A percentile compares a stretch with the other conserved stretches of the same genome.
Conservation (phyloP, 2,329 filamentous ascomycete genomes). For the Xylariales sp. region DNA sequence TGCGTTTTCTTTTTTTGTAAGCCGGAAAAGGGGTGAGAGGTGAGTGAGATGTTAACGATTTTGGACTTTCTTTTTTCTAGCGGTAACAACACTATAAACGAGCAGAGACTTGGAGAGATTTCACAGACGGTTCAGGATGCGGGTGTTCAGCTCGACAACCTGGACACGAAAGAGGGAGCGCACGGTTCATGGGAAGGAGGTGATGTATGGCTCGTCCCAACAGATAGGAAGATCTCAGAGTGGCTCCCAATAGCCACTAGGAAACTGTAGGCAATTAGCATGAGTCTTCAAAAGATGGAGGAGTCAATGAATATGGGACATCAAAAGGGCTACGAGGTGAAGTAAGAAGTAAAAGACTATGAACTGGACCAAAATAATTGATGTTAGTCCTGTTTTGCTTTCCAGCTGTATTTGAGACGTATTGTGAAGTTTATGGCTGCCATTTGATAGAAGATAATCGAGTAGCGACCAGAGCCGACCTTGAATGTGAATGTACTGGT, state of each 20-base stretch:
- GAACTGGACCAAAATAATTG: too few relatives aligned
- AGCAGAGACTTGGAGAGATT: slow-evolving; percentile 16
- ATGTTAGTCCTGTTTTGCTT: too few relatives aligned
- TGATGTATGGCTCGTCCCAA: slow-evolving; percentile 25
- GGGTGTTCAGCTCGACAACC: slow-evolving; percentile 11
- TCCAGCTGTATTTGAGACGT: too few relatives aligned
- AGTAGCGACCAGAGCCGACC: too few relatives aligned
- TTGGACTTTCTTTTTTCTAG: slow-evolving; percentile 14
- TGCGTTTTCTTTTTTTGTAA: background rate
- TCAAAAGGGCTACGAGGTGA: too few relatives aligned
- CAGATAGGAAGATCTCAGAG: slow-evolving; percentile 19
- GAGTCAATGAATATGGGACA: too few relatives aligned
- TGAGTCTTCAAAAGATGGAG: background rate
- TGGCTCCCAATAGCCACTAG: slow-evolving; percentile 26
- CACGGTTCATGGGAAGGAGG: slow-evolving; percentile 24
- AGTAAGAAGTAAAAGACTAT: too few relatives aligned
- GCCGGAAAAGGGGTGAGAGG: too few relatives aligned
- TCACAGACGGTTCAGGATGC: slow-evolving; percentile 15
- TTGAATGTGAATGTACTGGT: too few relatives aligned
- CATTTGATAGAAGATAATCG: too few relatives aligned
- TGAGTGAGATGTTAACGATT: too few relatives aligned
- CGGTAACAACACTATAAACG: slow-evolving; percentile 18
- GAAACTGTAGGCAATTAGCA: background rate
- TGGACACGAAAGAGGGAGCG: background rate
- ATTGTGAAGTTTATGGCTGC: too few relatives aligned